These are phyloP conservation scores for Colletotrichum liriopes DNA, from an alignment of 2,329 filamentous ascomycete genomes.

Conservation along the genomic window DNA sequence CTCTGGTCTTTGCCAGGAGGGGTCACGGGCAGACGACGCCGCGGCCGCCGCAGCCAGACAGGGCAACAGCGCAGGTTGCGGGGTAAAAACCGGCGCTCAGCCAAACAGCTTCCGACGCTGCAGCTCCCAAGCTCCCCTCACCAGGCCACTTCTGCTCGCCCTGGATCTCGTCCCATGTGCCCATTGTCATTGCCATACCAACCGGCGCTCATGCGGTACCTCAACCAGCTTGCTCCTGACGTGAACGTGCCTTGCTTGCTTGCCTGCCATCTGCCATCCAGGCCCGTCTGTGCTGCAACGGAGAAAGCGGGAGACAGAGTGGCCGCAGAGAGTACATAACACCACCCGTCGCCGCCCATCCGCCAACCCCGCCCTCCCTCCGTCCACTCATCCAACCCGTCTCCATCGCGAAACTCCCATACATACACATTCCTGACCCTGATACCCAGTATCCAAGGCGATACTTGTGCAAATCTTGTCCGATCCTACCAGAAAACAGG, in stretches of 20 bases:
- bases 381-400: slow-evolving; percentile 14
- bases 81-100: slow-evolving; percentile 26
- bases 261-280: not conserved
- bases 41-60: not conserved
- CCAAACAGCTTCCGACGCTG: slow-evolving; percentile 14
- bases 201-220: slow-evolving; percentile 10
- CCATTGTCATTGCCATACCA: slow-evolving; percentile 38
- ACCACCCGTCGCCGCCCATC: slow-evolving; percentile 16
- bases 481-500: slow-evolving; percentile 32
- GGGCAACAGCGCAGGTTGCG: slow-evolving; percentile 19
- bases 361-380: slow-evolving; percentile 17
- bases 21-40: not conserved
- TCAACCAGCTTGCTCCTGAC: not conserved
- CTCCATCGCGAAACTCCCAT: slow-evolving; percentile 15
- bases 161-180: slow-evolving; percentile 27
- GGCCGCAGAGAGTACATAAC: slow-evolving; percentile 26
- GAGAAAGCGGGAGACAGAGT: not conserved
- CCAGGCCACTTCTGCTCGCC: slow-evolving; percentile 12
- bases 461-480: slow-evolving; percentile 11
- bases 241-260: slow-evolving; percentile 15
- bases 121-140: slow-evolving; percentile 5
- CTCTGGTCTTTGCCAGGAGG: not conserved
- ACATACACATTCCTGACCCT: not conserved
- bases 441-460: slow-evolving; percentile 20
- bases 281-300: not conserved